Evolutionary conservation across 768 basidiomycete species (phyloP).

Genomic region (Hortiboletus campestris): DNA sequence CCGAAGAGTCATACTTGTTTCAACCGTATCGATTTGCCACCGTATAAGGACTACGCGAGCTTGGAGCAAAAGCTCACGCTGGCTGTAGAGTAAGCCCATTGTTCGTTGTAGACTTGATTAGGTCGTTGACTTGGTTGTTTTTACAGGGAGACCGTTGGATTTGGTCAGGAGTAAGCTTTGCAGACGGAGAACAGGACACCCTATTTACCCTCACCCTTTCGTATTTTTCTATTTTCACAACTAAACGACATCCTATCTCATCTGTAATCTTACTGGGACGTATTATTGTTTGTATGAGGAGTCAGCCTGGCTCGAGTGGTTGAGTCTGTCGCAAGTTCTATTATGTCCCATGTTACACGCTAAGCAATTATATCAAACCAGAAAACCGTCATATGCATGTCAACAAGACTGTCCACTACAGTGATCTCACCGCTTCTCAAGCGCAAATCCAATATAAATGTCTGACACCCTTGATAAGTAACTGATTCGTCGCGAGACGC

Average conservation of each 20-base stretch:
- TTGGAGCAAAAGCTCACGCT: constrained; percentile 94
- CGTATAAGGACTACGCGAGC: constrained; percentile 93
- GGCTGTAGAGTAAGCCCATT: constrained; percentile 78
- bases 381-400: constrained; percentile 2
- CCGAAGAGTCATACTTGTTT: constrained; percentile 98
- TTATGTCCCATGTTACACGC: neutral
- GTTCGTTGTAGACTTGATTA: constrained; percentile 2
- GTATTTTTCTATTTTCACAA: constrained; percentile 4
- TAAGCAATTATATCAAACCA: constrained; percentile 4
- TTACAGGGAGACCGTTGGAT: constrained; percentile 85
- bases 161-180: constrained; percentile 79
- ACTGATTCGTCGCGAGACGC: neutral
- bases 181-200: neutral
- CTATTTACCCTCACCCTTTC: constrained; percentile 12
- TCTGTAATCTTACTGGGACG: constrained; percentile 31
- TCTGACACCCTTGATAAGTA: constrained; percentile 48
- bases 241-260: constrained; percentile 25
- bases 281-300: constrained; percentile 12
- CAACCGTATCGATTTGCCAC: constrained; percentile 95
- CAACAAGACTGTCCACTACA: neutral
- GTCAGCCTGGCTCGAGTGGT: neutral
- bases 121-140: constrained; percentile 15
- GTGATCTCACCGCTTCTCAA: constrained; percentile 58
- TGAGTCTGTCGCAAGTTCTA: neutral
- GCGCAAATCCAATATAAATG: constrained; percentile 91